Evolutionary conservation across 1,284 basidiomycete genomes (phyloP).

Genomic region (Marasmius fiardii): DNA sequence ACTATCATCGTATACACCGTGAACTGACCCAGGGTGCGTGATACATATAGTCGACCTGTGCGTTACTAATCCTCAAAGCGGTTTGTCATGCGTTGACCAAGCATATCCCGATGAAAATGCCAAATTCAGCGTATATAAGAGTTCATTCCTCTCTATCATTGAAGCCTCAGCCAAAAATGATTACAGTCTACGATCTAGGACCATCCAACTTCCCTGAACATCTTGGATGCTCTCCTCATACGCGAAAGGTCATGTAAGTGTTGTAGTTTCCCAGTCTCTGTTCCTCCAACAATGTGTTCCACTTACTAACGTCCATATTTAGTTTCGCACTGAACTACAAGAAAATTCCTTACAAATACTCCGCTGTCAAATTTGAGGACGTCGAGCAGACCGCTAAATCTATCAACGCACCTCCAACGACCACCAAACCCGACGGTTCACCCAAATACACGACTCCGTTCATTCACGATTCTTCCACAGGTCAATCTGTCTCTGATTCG

Average conservation of each 20-base stretch:
- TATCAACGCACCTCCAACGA: neutral
- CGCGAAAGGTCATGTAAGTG: neutral
- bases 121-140: too few species aligned
- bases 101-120: too few species aligned
- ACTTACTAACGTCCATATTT: too few species aligned
- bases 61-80: too few species aligned
- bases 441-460: neutral
- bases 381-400: neutral
- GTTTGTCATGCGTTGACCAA: too few species aligned
- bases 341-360: neutral
- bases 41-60: too few species aligned
- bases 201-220: neutral
- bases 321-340: constrained; percentile 4
- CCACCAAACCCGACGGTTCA: constrained; percentile 5
- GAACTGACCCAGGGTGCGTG: too few species aligned
- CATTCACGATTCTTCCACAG: neutral
- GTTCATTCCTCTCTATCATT: too few species aligned
- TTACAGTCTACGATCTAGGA: neutral
- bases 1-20: too few species aligned
- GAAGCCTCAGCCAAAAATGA: too few species aligned
- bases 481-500: neutral
- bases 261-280: too few species aligned
- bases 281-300: too few species aligned
- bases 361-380: neutral
- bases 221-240: neutral